Evolutionary conservation across 441 rosid genomes (phyloP).

Genomic region (Brassica balearica): DNA sequence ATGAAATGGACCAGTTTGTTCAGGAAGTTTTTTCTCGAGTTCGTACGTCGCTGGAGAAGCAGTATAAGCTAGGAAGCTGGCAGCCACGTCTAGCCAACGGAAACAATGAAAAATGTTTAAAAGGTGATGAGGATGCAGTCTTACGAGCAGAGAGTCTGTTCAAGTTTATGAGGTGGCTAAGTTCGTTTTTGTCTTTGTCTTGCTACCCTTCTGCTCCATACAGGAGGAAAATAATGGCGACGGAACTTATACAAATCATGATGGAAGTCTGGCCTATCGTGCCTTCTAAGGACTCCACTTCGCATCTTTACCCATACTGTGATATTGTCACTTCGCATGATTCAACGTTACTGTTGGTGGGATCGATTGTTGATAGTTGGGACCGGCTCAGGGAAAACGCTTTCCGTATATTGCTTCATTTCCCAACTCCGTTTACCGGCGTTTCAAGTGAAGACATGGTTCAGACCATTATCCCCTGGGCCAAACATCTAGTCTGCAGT

Average conservation of each 20-base stretch:
- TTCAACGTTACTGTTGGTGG: slow-evolving; percentile 78
- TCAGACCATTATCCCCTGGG: slow-evolving; percentile 75
- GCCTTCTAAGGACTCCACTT: slow-evolving; percentile 53
- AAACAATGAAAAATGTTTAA: slow-evolving; percentile 42
- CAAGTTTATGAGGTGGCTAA: slow-evolving; percentile 91
- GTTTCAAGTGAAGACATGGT: slow-evolving; percentile 76
- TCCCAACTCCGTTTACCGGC: slow-evolving; percentile 96
- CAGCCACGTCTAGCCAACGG: slow-evolving; percentile 52
- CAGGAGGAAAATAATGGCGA: slow-evolving; percentile 96
- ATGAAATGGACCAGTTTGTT: slow-evolving; percentile 98
- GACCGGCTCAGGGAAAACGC: slow-evolving; percentile 90
- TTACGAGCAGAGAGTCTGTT: slow-evolving; percentile 76
- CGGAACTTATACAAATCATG: slow-evolving; percentile 86
- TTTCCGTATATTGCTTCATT: slow-evolving; percentile 85
- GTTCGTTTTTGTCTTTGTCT: slow-evolving; percentile 82
- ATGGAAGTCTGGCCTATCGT: slow-evolving; percentile 82
- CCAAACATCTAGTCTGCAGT: slow-evolving; percentile 88
- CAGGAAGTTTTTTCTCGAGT: slow-evolving; percentile 88
- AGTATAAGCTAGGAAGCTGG: slow-evolving; percentile 78
- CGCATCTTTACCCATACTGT: slow-evolving; percentile 68
- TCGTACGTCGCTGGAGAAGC: slow-evolving; percentile 92
- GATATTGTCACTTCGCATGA: slow-evolving; percentile 75
- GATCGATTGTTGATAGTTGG: slow-evolving; percentile 98
- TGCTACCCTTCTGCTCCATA: slow-evolving; percentile 99
- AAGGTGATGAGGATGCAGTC: slow-evolving; percentile 48